phyloP scores from a whole-genome alignment of 2,329 filamentous ascomycete genomes.

The Myriosclerotinia duriaeana region DNA sequence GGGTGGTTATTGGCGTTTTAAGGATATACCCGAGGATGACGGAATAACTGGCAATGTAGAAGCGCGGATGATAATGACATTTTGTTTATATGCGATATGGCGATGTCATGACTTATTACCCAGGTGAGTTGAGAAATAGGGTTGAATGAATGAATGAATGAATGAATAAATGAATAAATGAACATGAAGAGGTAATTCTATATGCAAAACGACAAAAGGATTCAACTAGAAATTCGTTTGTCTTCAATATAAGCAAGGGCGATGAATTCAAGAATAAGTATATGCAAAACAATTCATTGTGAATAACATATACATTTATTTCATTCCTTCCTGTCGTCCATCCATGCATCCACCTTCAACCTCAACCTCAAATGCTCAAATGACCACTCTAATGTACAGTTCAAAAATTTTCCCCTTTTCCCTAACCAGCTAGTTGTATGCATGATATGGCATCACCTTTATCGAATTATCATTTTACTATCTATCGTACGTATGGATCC shows the following conservation, averaged over 20 bases:
- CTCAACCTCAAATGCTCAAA: not conserved
- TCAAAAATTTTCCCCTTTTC: not conserved
- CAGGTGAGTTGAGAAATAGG: not conserved
- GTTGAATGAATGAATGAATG: too few species aligned
- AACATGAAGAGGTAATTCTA: too few species aligned
- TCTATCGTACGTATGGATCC: not conserved
- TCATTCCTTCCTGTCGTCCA: not conserved
- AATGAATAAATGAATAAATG: too few species aligned
- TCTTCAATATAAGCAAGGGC: too few species aligned
- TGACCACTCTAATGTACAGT: not conserved
- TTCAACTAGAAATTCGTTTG: too few species aligned
- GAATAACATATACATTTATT: not conserved
- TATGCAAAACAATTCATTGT: too few species aligned
- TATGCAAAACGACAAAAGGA: too few species aligned
- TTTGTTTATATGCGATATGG: not conserved
- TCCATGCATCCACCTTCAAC: not conserved
- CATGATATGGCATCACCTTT: conserved; percentile 3
- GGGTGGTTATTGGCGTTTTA: conserved; percentile 20
- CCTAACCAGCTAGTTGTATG: not conserved
- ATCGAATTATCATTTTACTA: conserved; percentile 8
- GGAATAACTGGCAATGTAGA: not conserved
- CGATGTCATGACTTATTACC: not conserved
- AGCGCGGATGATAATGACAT: not conserved
- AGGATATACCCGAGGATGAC: conserved; percentile 18
- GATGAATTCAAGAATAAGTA: too few species aligned